These are phyloP conservation scores for Suillus tomentosus DNA, from an alignment of 768 basidiomycete species.

Conservation along the genomic window DNA sequence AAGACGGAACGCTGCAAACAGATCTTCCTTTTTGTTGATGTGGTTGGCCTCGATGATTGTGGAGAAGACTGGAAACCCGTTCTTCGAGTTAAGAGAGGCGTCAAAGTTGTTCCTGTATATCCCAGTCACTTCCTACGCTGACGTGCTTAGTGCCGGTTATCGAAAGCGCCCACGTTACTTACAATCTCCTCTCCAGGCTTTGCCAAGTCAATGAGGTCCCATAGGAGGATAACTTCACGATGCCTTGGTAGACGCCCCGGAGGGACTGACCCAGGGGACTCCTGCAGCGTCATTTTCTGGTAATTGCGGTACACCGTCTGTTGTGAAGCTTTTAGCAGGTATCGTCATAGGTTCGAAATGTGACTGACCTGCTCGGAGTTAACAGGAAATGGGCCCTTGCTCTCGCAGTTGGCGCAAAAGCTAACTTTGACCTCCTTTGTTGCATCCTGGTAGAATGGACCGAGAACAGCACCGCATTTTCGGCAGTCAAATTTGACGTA, in stretches of 20 bases:
- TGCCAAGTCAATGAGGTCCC: conserved; percentile 97
- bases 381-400: conserved; percentile 92
- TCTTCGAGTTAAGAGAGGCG: conserved; percentile 96
- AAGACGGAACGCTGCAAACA: conserved; percentile 96
- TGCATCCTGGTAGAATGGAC: conserved; percentile 98
- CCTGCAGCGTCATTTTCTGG: conserved; percentile 98
- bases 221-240: conserved; percentile 93
- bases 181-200: conserved; percentile 99
- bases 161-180: conserved; percentile 32
- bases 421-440: conserved; percentile 92
- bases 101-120: conserved; percentile 99
- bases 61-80: conserved; percentile 99
- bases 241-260: conserved; percentile 96
- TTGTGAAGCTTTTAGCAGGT: conserved; percentile 2
- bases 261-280: conserved; percentile 96
- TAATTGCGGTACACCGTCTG: conserved; percentile 98
- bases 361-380: conserved; percentile 88
- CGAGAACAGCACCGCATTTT: conserved; percentile 91
- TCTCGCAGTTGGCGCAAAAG: conserved; percentile 92
- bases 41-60: conserved; percentile 98
- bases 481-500: conserved; percentile 98
- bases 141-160: conserved; percentile 15
- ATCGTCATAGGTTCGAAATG: neutral
- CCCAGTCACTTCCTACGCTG: conserved; percentile 87
- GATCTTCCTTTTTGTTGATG: conserved; percentile 98